A percentile compares a stretch with the other conserved stretches of the same genome.
Conservation (phyloP, 345 rosid genomes). For the Syzygium grande region DNA sequence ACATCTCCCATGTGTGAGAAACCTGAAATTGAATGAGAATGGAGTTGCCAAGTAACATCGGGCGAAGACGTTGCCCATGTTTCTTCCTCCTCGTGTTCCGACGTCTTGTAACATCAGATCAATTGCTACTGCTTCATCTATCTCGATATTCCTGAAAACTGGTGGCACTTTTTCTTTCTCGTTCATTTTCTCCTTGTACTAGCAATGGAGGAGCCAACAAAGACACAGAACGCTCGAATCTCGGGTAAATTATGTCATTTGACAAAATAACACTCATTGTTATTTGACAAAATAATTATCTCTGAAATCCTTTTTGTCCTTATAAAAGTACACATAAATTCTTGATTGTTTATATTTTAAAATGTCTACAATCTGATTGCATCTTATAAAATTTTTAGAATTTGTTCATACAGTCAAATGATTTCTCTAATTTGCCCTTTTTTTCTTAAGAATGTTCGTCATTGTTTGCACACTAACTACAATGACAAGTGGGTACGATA, state of each 20-base stretch:
- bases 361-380: too few relatives aligned
- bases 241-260: not conserved
- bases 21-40: slow-evolving; percentile 19
- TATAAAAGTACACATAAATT: not conserved
- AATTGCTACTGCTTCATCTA: not conserved
- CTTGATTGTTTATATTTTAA: not conserved
- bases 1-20: slow-evolving; percentile 66
- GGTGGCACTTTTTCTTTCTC: not conserved
- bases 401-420: not conserved
- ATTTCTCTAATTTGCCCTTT: not conserved
- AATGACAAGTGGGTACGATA: not conserved
- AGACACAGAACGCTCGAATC: not conserved
- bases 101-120: not conserved
- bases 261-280: not conserved
- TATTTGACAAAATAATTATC: not conserved
- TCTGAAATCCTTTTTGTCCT: not conserved
- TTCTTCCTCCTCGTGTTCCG: not conserved
- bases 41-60: not conserved
- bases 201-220: not conserved
- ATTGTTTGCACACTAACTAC: not conserved
- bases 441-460: not conserved
- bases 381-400: not conserved
- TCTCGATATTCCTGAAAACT: not conserved
- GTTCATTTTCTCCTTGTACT: not conserved
- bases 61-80: not conserved